Conservation (phyloP, 768 basidiomycete genomes). For the Naganishia kalamii region DNA sequence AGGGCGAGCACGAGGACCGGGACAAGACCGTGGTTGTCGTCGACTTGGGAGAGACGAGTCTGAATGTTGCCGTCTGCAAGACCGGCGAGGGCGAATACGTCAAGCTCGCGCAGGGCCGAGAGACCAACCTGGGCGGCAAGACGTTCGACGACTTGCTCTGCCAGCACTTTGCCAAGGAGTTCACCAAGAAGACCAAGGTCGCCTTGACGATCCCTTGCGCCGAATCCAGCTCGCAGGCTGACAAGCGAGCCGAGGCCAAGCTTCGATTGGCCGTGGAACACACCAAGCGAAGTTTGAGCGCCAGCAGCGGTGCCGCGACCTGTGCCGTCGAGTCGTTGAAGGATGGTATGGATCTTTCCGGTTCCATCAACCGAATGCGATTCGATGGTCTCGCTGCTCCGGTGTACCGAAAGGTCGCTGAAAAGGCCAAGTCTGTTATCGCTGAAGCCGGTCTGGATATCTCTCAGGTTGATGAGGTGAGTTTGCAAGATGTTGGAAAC, state of each 20-base stretch:
- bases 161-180: constrained; percentile 88
- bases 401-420: constrained; percentile 46
- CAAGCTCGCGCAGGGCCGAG: constrained; percentile 43
- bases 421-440: constrained; percentile 44
- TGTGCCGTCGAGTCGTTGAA: constrained; percentile 82
- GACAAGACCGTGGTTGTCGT: constrained; percentile 47
- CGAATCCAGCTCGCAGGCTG: constrained; percentile 56
- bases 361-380: constrained; percentile 53
- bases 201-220: constrained; percentile 57
- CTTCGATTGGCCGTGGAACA: constrained; percentile 86
- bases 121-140: constrained; percentile 46
- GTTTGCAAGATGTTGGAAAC: too few relatives aligned
- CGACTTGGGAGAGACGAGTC: constrained; percentile 48
- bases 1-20: constrained; percentile 44
- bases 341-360: constrained; percentile 84
- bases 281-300: constrained; percentile 86
- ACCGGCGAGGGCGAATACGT: constrained; percentile 47
- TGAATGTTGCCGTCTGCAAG: constrained; percentile 42
- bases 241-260: constrained; percentile 86
- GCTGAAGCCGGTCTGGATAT: constrained; percentile 45
- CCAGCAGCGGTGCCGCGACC: constrained; percentile 76
- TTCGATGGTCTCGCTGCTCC: constrained; percentile 49
- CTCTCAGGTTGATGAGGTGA: constrained; percentile 48
- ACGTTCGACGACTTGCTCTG: constrained; percentile 56
- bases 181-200: constrained; percentile 89